Conservation (phyloP, 768 basidiomycete species). For the Heimioporus sp. region DNA sequence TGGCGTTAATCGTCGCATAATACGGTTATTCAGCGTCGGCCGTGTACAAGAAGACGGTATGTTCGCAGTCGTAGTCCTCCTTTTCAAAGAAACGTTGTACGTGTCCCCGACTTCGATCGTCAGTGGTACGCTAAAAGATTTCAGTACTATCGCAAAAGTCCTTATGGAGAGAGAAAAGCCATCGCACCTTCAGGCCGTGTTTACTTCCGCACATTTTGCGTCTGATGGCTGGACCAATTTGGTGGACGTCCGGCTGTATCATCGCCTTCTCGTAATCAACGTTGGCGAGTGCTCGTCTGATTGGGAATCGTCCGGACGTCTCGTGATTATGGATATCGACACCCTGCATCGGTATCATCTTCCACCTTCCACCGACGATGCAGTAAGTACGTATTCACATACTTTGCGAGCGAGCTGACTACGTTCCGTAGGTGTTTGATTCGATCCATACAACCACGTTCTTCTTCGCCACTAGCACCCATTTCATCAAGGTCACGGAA, state of each 20-base stretch:
- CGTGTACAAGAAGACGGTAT: neutral
- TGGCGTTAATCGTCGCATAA: neutral
- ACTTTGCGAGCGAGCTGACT: neutral
- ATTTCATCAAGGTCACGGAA: conserved; percentile 2
- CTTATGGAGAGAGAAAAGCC: conserved; percentile 1
- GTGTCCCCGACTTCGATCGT: neutral
- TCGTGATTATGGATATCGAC: conserved; percentile 2
- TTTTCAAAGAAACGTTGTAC: conserved; percentile 2
- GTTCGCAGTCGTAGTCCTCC: conserved; percentile 6
- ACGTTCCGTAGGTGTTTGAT: neutral
- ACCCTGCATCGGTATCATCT: conserved; percentile 6
- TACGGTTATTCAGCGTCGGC: conserved; percentile 1
- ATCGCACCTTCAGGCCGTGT: neutral
- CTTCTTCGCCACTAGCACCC: conserved; percentile 7
- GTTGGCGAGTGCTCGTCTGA: conserved; percentile 1
- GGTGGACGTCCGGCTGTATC: conserved; percentile 2
- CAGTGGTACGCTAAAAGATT: neutral
- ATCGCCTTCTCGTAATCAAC: conserved; percentile 8
- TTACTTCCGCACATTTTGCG: neutral
- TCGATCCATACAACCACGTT: neutral
- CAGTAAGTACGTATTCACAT: neutral
- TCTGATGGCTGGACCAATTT: neutral
- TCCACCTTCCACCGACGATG: neutral
- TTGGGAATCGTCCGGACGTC: neutral
- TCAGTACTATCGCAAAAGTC: conserved; percentile 3